Percentiles rank a stretch among this genome's conserved stretches.
Conservation (phyloP, 129 eudicot species). For the Lonicera japonica region DNA sequence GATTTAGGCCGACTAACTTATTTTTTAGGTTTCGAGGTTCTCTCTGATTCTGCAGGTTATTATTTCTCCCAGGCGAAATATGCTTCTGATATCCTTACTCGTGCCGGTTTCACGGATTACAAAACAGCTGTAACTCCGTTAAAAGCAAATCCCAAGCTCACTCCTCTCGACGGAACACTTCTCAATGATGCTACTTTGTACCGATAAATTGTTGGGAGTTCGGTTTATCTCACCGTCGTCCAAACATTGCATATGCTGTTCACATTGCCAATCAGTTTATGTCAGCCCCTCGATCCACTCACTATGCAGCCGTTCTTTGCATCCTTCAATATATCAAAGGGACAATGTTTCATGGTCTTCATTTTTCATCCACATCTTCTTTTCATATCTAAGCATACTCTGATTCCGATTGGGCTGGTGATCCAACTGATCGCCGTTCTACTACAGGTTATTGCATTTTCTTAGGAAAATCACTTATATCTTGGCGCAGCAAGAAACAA, state of each 20-base stretch:
- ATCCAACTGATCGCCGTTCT: background rate
- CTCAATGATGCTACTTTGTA: background rate
- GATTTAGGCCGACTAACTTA: background rate
- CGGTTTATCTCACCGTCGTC: background rate
- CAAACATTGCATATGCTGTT: background rate
- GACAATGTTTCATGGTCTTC: slow-evolving; percentile 3
- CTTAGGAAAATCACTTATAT: background rate
- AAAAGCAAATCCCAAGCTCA: background rate
- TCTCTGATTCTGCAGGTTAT: background rate
- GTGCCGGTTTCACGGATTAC: background rate
- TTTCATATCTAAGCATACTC: background rate
- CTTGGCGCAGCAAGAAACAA: background rate
- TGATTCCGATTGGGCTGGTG: background rate
- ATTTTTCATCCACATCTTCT: background rate
- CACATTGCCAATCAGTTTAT: background rate
- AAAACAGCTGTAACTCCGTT: background rate
- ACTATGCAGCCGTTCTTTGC: background rate
- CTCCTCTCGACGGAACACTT: background rate
- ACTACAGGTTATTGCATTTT: background rate
- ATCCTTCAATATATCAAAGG: slow-evolving; percentile 9
- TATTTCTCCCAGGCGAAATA: slow-evolving; percentile 1
- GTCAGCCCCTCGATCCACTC: background rate
- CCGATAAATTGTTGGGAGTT: background rate
- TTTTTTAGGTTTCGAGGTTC: background rate
- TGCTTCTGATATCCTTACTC: background rate